These are phyloP conservation scores for Globisporangium lucens DNA, from an alignment of 352 stramenopile genomes.

Conservation along the genomic window DNA sequence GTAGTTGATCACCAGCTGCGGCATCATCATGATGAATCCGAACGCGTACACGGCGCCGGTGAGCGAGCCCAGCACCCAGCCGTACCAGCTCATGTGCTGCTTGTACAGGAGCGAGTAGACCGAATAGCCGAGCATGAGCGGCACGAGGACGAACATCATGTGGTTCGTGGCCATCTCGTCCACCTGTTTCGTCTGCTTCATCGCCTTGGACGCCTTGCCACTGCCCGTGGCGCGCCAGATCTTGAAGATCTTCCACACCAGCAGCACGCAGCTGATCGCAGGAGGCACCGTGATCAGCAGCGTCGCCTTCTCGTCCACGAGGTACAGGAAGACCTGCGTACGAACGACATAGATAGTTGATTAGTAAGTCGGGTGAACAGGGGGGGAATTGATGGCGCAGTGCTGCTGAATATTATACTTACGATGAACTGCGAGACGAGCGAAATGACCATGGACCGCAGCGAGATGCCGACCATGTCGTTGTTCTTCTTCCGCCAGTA, in stretches of 20 bases:
- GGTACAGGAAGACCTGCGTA: not conserved
- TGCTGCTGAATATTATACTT: not conserved
- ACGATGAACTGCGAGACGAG: not conserved
- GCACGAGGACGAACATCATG: too few relatives aligned
- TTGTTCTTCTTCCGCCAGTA: not conserved
- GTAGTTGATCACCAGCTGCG: too few relatives aligned
- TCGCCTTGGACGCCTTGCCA: too few relatives aligned
- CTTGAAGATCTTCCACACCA: not conserved
- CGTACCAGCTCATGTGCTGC: too few relatives aligned
- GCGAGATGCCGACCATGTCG: not conserved
- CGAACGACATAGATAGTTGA: not conserved
- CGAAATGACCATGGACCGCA: not conserved
- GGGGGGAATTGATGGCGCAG: not conserved
- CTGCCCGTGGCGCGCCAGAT: not conserved
- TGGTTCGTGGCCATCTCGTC: too few relatives aligned
- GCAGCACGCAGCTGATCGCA: not conserved
- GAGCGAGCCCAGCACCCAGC: too few relatives aligned
- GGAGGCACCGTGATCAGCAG: not conserved
- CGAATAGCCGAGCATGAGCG: too few relatives aligned
- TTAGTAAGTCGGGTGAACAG: not conserved
- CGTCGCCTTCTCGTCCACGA: not conserved
- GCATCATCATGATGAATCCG: too few relatives aligned
- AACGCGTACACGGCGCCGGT: too few relatives aligned
- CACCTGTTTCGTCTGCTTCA: too few relatives aligned
- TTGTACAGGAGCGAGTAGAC: too few relatives aligned